phyloP scores from a whole-genome alignment of 495 filamentous ascomycete species.

The Aspergillus panamensis region DNA sequence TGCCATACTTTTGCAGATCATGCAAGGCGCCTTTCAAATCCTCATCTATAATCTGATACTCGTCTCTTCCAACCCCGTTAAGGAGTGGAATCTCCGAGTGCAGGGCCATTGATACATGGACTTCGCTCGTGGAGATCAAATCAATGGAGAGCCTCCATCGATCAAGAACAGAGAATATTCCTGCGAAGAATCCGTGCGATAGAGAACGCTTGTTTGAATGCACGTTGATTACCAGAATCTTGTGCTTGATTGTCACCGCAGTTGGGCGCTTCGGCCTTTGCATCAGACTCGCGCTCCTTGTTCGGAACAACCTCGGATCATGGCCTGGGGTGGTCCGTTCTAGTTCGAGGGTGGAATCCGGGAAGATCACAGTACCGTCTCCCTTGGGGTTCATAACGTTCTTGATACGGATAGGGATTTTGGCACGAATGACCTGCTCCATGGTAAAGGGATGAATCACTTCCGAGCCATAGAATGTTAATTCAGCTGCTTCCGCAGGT shows the following conservation, averaged over 20 bases:
- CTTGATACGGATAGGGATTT: slow-evolving; percentile 94
- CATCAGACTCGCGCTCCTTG: slow-evolving; percentile 44
- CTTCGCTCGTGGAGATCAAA: slow-evolving; percentile 88
- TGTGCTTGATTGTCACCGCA: slow-evolving; percentile 91
- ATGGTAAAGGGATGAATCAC: slow-evolving; percentile 98
- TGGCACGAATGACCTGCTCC: slow-evolving; percentile 93
- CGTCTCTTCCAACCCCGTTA: slow-evolving; percentile 55
- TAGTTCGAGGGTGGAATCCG: slow-evolving; percentile 44
- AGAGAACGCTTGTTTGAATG: slow-evolving; percentile 87
- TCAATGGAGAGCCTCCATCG: slow-evolving; percentile 79
- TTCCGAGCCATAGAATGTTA: slow-evolving; percentile 91
- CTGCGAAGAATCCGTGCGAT: slow-evolving; percentile 87
- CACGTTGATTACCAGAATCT: slow-evolving; percentile 89
- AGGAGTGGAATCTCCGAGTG: slow-evolving; percentile 60
- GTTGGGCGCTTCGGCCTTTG: slow-evolving; percentile 70
- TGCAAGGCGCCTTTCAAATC: slow-evolving; percentile 63
- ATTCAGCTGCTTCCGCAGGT: slow-evolving; percentile 81
- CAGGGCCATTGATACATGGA: slow-evolving; percentile 92
- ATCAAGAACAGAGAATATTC: slow-evolving; percentile 83
- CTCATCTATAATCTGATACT: slow-evolving; percentile 59
- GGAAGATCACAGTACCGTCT: slow-evolving; percentile 81
- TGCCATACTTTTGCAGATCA: slow-evolving; percentile 73
- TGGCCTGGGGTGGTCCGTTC: slow-evolving; percentile 45
- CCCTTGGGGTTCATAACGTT: slow-evolving; percentile 94
- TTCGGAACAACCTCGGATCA: slow-evolving; percentile 46